Percentiles rank a stretch among this genome's conserved stretches.
Conservation (phyloP, 2,329 filamentous ascomycete genomes). For the Aspergillus arachidicola region DNA sequence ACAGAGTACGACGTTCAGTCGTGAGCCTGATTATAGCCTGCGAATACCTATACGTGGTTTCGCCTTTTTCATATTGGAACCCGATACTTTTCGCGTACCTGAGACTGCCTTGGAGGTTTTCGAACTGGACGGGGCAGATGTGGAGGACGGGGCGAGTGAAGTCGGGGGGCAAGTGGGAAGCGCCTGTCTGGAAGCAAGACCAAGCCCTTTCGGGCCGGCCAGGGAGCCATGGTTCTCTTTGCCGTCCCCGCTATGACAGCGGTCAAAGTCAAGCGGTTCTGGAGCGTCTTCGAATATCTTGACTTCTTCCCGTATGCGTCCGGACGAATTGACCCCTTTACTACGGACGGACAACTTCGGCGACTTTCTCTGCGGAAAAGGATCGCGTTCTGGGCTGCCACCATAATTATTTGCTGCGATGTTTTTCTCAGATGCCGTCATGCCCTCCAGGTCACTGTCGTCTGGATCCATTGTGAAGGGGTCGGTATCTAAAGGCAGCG, state of each 20-base stretch:
- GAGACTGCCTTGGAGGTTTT: constrained; percentile 21
- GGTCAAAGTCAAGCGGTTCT: constrained; percentile 17
- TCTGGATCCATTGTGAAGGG: constrained; percentile 31
- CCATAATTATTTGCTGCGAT: constrained; percentile 39
- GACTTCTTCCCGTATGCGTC: constrained; percentile 29
- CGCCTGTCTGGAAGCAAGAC: constrained; percentile 1
- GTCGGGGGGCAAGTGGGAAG: constrained; percentile 6
- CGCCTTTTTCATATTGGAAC: constrained; percentile 24
- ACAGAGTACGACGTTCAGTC: not conserved
- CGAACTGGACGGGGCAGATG: constrained; percentile 16
- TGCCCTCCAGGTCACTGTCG: constrained; percentile 27
- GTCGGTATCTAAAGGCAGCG: constrained; percentile 34
- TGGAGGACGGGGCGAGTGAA: constrained; percentile 7
- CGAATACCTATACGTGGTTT: constrained; percentile 41
- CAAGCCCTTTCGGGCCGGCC: constrained; percentile 17
- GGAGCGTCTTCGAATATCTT: constrained; percentile 38
- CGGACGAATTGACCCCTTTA: constrained; percentile 26
- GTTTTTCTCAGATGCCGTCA: constrained; percentile 45
- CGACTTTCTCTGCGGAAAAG: constrained; percentile 37
- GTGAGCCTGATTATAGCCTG: constrained; percentile 28
- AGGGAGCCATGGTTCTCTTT: constrained; percentile 28
- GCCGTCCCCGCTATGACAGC: constrained; percentile 22
- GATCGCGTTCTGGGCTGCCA: constrained; percentile 16
- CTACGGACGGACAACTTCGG: constrained; percentile 34
- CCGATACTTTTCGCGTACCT: constrained; percentile 27